Conservation (phyloP, 179 eudicot genomes). For the Silene coronaria region DNA sequence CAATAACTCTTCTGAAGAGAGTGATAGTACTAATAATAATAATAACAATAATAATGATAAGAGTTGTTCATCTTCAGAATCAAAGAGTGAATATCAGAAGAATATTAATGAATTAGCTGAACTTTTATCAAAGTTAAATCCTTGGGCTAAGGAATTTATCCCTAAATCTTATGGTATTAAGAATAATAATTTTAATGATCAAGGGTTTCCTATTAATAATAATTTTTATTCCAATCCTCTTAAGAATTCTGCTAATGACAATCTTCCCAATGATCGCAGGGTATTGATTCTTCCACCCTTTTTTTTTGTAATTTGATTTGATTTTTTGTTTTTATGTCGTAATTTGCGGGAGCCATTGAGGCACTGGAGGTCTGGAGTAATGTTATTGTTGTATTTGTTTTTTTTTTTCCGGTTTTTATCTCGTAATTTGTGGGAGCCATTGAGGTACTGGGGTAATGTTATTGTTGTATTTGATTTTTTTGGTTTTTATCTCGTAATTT, state of each 20-base stretch:
- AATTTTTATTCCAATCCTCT: constrained; percentile 27
- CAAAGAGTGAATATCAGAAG: constrained; percentile 55
- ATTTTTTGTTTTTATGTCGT: not conserved
- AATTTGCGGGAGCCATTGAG: too few relatives aligned
- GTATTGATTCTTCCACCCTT: constrained; percentile 26
- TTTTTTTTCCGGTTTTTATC: too few relatives aligned
- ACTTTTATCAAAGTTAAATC: constrained; percentile 65
- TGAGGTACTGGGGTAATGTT: too few relatives aligned
- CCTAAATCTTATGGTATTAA: constrained; percentile 48
- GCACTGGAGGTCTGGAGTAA: too few relatives aligned
- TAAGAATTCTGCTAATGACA: constrained; percentile 36
- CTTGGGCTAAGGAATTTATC: constrained; percentile 81
- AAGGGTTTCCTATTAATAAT: constrained; percentile 26
- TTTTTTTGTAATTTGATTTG: not conserved
- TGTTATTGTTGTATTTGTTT: too few relatives aligned
- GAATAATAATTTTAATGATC: constrained; percentile 18
- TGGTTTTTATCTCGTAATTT: too few relatives aligned
- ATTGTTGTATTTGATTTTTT: too few relatives aligned
- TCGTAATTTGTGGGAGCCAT: too few relatives aligned
- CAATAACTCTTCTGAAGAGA: constrained; percentile 19
- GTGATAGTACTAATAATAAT: constrained; percentile 13
- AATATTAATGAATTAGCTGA: constrained; percentile 52
- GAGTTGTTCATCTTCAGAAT: constrained; percentile 25
- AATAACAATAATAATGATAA: constrained; percentile 6
- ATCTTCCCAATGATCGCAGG: constrained; percentile 47